Evolutionary conservation across 306 rosid species (phyloP).

Genomic region (Citrullus colocynthis): DNA sequence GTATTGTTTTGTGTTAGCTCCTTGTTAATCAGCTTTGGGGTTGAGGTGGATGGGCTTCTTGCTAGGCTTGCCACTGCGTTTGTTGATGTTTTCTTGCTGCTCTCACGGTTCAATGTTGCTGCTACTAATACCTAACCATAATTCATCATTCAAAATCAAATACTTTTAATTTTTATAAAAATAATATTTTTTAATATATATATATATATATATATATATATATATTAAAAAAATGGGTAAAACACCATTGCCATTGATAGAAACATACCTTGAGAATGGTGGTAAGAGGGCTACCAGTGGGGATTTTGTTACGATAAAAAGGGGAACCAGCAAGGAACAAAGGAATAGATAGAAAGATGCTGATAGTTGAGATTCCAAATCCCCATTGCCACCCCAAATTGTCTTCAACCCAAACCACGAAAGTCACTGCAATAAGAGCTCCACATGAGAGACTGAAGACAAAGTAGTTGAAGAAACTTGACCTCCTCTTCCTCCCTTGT

Average conservation of each 20-base stretch:
- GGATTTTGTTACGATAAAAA: slow-evolving; percentile 48
- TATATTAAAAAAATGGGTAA: too few relatives aligned
- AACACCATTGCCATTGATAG: too few relatives aligned
- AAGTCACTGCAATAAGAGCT: slow-evolving; percentile 60
- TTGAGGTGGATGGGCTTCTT: slow-evolving; percentile 21
- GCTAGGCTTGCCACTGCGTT: slow-evolving; percentile 26
- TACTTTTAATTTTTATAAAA: too few relatives aligned
- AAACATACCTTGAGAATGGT: slow-evolving; percentile 45
- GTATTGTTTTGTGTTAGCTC: not conserved
- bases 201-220: too few relatives aligned
- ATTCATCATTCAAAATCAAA: too few relatives aligned
- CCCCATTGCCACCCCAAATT: slow-evolving; percentile 90
- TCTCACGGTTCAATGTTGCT: slow-evolving; percentile 33
- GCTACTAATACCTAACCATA: slow-evolving; percentile 37
- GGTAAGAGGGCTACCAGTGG: slow-evolving; percentile 61
- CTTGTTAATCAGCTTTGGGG: not conserved
- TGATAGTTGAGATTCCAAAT: slow-evolving; percentile 48
- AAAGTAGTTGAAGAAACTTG: slow-evolving; percentile 63
- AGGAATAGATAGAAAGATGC: slow-evolving; percentile 54
- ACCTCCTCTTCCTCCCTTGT: slow-evolving; percentile 51
- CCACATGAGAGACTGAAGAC: slow-evolving; percentile 67
- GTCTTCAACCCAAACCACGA: slow-evolving; percentile 83
- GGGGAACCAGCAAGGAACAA: slow-evolving; percentile 60
- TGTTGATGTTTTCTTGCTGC: slow-evolving; percentile 21
- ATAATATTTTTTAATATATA: too few relatives aligned